These are phyloP conservation scores for Pseudevernia furfuracea DNA, from an alignment of 495 filamentous ascomycete genomes.

Conservation along the genomic window DNA sequence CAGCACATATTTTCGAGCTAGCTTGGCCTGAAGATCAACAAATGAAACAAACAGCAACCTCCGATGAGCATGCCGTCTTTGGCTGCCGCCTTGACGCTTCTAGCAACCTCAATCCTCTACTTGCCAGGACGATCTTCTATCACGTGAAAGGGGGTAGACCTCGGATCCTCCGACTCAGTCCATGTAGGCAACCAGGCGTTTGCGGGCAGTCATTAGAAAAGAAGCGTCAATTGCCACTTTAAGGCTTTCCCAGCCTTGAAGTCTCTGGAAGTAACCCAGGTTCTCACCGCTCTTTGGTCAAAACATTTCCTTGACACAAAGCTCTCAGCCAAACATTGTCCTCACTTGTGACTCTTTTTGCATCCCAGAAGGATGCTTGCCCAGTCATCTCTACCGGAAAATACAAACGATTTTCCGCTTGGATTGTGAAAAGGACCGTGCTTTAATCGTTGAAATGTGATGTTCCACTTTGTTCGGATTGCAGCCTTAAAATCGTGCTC, in stretches of 20 bases:
- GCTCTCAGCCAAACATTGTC: background rate
- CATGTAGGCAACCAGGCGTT: conserved; percentile 1
- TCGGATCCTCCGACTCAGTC: background rate
- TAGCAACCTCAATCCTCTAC: background rate
- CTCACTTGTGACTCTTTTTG: background rate
- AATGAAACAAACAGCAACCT: background rate
- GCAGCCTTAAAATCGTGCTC: background rate
- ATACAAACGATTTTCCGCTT: background rate
- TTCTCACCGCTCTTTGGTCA: conserved; percentile 1
- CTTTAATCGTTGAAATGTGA: background rate
- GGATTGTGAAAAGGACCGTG: background rate
- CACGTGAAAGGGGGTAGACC: background rate
- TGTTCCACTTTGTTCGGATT: background rate
- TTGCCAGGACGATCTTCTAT: background rate
- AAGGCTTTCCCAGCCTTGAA: background rate
- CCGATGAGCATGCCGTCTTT: background rate
- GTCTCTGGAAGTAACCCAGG: background rate
- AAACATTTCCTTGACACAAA: background rate
- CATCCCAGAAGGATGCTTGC: background rate
- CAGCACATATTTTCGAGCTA: background rate
- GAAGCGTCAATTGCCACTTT: background rate
- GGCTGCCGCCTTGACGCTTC: background rate
- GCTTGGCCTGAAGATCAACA: background rate
- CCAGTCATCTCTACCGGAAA: background rate
- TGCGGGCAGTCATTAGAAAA: background rate